These are phyloP conservation scores for Vitis vinifera DNA, from an alignment of 164 flowering plant species.

Conservation along the genomic window ASM3070453v1 NC_081811.1:4740001-4740500, in stretches of 20 bases:
- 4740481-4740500: too few relatives aligned
- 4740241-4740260: not conserved
- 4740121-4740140: not conserved
- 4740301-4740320: not conserved
- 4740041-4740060: not conserved
- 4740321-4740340: constrained; percentile 5
- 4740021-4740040: not conserved
- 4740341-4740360: too few relatives aligned
- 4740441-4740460: too few relatives aligned
- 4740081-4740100: not conserved
- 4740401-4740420: too few relatives aligned
- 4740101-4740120: not conserved
- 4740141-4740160: not conserved
- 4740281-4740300: not conserved
- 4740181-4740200: constrained; percentile 13
- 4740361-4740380: too few relatives aligned
- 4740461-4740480: too few relatives aligned
- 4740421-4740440: too few relatives aligned
- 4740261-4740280: not conserved
- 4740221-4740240: not conserved
- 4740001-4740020: constrained; percentile 6
- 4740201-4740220: constrained; percentile 18
- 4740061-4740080: not conserved
- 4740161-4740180: not conserved
- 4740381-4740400: too few relatives aligned